A percentile compares a stretch with the other conserved stretches of the same genome.
Conservation (phyloP, 2,329 filamentous ascomycete species). For the Chaetoscypha palmicola region DNA sequence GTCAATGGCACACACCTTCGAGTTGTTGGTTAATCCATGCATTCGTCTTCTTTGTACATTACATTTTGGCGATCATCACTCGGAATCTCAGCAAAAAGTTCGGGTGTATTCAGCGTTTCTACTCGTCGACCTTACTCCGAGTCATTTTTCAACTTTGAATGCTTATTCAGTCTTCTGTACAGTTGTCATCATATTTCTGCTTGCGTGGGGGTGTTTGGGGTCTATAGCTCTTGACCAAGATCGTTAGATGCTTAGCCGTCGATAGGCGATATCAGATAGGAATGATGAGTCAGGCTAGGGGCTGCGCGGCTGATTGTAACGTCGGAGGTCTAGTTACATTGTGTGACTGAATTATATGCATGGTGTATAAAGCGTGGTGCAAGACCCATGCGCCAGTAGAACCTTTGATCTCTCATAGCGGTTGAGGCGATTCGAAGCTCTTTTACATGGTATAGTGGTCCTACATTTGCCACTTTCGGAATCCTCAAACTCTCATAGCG, state of each 20-base stretch:
- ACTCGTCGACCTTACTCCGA: too few relatives aligned
- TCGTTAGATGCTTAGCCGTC: conserved; percentile 4
- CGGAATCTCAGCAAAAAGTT: too few relatives aligned
- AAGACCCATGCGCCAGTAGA: too few relatives aligned
- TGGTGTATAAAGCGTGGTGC: too few relatives aligned
- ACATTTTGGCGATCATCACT: too few relatives aligned
- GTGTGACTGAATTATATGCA: too few relatives aligned
- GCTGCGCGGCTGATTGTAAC: neutral
- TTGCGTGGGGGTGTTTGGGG: neutral
- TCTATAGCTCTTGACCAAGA: conserved; percentile 1
- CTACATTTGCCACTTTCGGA: too few relatives aligned
- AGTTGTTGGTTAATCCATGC: neutral
- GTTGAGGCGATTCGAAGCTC: neutral
- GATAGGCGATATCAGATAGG: conserved; percentile 21
- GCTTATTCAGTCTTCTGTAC: too few relatives aligned
- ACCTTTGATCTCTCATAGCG: neutral
- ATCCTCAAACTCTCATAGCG: neutral
- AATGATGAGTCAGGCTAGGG: conserved; percentile 13
- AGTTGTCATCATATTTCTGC: neutral
- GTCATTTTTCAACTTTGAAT: too few relatives aligned
- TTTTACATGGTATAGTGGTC: neutral
- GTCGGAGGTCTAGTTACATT: too few relatives aligned
- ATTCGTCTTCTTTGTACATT: neutral
- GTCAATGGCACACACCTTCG: neutral
- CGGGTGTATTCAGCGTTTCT: too few relatives aligned